A percentile compares a stretch with the other conserved stretches of the same genome.
phyloP scores from a whole-genome alignment of 768 basidiomycete genomes.

The Macrocybe gigantea region DNA sequence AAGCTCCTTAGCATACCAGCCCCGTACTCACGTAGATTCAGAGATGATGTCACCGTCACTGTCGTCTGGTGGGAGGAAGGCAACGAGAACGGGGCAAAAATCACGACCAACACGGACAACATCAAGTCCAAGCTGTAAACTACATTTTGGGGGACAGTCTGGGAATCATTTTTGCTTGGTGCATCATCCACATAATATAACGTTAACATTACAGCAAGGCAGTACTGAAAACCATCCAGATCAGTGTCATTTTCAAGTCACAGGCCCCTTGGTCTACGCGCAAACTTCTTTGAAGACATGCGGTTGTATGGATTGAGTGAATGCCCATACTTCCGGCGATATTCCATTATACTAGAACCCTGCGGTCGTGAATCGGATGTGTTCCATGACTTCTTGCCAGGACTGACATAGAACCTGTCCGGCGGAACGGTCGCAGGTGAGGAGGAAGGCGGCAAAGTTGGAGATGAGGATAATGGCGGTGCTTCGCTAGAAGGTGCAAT shows the following conservation, averaged over 20 bases:
- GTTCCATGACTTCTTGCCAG: not conserved
- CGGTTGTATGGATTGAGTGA: constrained; percentile 9
- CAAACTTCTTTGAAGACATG: constrained; percentile 6
- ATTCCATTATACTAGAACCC: not conserved
- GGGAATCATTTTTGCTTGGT: too few species aligned
- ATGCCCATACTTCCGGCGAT: constrained; percentile 5
- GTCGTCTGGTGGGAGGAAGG: constrained; percentile 83
- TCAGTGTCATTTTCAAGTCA: constrained; percentile 2
- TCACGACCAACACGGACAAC: constrained; percentile 30
- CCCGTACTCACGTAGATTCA: constrained; percentile 66
- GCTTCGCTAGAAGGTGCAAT: not conserved
- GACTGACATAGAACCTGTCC: not conserved
- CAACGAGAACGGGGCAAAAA: constrained; percentile 33
- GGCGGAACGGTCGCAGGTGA: not conserved
- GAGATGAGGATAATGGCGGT: not conserved
- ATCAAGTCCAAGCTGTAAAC: constrained; percentile 48
- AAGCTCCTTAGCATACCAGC: constrained; percentile 76
- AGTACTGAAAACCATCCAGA: constrained; percentile 3
- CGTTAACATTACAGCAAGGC: too few species aligned
- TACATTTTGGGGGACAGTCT: not conserved
- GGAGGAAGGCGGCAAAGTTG: not conserved
- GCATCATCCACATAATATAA: too few species aligned
- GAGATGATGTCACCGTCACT: constrained; percentile 84
- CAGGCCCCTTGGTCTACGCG: constrained; percentile 10
- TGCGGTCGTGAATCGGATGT: not conserved